Evolutionary conservation across 345 rosid species (phyloP), one percentile per base, ranked within the genome.

Genomic region (Corchorus olitorius): DNA sequence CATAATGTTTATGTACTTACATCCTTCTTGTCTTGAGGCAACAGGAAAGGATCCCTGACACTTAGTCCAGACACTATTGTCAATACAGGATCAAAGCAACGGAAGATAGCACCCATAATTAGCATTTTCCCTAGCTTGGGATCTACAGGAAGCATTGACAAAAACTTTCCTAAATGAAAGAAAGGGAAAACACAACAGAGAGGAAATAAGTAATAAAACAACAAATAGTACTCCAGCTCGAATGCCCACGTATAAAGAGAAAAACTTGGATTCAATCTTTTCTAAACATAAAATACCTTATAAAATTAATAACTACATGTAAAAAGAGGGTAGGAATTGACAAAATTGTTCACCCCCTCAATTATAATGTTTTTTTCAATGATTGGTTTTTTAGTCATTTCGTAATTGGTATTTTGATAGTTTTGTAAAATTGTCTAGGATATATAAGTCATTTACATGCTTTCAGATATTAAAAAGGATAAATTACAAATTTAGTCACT

Each of bases 41-140:
- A 84, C 73, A 96, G 97, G 83, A 96, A 96, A 83, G 99, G 99
- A 82, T 96, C 99, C 84, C 93, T 87, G 77, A 92, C 98, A 77
- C 98, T 96, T 19, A 96, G 99, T 46, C 97, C 99, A 16, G 99
- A 90, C 70, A 96, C 98, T 71, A 93, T 80, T 35, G 99, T 96
- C 54, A 96, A 84, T 75, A 93, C 77, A 15, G 99, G 99, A 81
- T 94, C 99, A 87, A 93, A 96, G 86, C 98, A 96, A 56, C 81
- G 87, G 76, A 96, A 96, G 80, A 92, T 87, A 70, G 98, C 92
- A 78, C 99, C 99, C 98, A 96, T 92, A 69, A 96, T 83, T 50
- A 96, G 93, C 99, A 96, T 93, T 87, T 96, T 96, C 84, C 99
- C 99, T 35, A 96, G 91, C 90, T 96, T 96, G 53, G 99, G 99